A percentile compares a stretch with the other conserved stretches of the same genome.
Conservation (phyloP, 768 basidiomycete species). For the Russula abietina region DNA sequence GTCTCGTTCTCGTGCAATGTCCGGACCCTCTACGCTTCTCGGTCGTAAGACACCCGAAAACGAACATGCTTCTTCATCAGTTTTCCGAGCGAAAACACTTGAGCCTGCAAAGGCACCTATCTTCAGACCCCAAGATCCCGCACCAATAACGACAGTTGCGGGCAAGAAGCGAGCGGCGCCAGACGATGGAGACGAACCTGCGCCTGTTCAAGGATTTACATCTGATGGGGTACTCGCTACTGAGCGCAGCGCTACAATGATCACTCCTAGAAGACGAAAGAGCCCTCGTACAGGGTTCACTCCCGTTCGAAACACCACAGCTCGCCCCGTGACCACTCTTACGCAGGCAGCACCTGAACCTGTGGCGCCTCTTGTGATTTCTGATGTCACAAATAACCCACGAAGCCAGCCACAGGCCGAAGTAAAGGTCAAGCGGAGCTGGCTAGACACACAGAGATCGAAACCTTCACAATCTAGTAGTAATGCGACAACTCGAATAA, state of each 20-base stretch:
- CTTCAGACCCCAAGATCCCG: neutral
- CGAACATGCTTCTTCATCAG: constrained; percentile 23
- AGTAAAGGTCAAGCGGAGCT: constrained; percentile 16
- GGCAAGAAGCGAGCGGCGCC: constrained; percentile 73
- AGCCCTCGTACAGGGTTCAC: constrained; percentile 66
- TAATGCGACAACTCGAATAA: constrained; percentile 4
- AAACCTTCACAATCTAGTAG: constrained; percentile 10
- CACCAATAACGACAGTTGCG: constrained; percentile 36
- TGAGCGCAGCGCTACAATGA: constrained; percentile 35
- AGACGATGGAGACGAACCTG: constrained; percentile 61
- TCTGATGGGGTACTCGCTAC: constrained; percentile 39
- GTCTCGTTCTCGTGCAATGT: constrained; percentile 31
- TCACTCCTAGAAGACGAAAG: constrained; percentile 59
- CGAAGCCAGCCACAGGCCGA: constrained; percentile 10
- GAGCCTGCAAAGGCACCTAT: constrained; percentile 23
- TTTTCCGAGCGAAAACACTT: constrained; percentile 30
- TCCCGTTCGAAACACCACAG: constrained; percentile 50
- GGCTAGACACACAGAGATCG: constrained; percentile 15
- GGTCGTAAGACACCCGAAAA: constrained; percentile 53
- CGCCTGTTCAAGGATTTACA: constrained; percentile 63
- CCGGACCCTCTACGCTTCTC: constrained; percentile 40
- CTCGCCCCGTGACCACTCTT: constrained; percentile 36
- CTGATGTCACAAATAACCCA: constrained; percentile 68
- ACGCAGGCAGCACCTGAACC: constrained; percentile 43
- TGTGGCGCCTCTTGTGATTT: constrained; percentile 34